phyloP scores from a whole-genome alignment of 306 rosid species.

The Fragaria nilgerrensis region DNA sequence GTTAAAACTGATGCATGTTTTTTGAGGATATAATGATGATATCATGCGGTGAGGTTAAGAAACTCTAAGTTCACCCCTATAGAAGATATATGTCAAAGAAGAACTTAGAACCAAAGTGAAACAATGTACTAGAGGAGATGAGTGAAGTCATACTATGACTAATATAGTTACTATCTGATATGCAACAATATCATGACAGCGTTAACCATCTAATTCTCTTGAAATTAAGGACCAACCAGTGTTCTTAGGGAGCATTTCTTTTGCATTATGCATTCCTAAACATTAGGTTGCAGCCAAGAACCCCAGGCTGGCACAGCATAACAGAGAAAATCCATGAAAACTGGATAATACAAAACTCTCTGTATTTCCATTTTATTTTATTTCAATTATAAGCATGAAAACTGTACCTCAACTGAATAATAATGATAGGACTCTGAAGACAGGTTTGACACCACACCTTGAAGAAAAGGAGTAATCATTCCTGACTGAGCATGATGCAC shows the following conservation, averaged over 20 bases:
- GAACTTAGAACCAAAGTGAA: not conserved
- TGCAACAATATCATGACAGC: not conserved
- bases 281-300: not conserved
- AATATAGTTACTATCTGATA: not conserved
- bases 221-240: not conserved
- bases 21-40: not conserved
- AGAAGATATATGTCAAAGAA: not conserved
- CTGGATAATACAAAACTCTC: not conserved
- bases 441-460: not conserved
- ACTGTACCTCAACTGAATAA: not conserved
- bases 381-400: not conserved
- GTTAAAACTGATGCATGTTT: not conserved
- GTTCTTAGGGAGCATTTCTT: not conserved
- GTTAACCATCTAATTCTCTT: not conserved
- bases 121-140: not conserved
- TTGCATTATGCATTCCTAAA: not conserved
- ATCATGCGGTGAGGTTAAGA: not conserved
- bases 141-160: not conserved
- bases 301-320: not conserved
- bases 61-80: not conserved
- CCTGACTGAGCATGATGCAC: not conserved
- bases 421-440: not conserved
- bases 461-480: not conserved
- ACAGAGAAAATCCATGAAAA: not conserved
- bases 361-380: not conserved